Conservation (phyloP, 371 early-diverging fungal species). For the Mucor mucedo region DNA sequence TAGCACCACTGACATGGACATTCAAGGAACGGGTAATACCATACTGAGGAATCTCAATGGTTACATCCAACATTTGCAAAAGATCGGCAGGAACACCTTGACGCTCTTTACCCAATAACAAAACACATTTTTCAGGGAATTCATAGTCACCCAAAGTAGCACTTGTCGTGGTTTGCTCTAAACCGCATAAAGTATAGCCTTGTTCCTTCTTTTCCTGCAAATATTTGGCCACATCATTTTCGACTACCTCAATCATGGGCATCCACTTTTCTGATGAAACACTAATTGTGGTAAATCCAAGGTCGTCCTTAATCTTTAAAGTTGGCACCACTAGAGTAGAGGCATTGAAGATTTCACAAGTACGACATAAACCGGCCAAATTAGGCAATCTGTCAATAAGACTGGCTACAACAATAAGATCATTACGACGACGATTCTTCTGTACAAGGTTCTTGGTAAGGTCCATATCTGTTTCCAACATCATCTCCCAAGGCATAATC, state of each 20-base stretch:
- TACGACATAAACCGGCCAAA: constrained; percentile 67
- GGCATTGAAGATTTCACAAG: constrained; percentile 73
- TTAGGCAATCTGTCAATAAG: constrained; percentile 66
- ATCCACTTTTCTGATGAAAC: constrained; percentile 65
- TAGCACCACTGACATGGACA: constrained; percentile 70
- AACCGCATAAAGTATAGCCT: constrained; percentile 65
- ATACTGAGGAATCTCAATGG: constrained; percentile 71
- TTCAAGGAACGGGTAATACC: constrained; percentile 67
- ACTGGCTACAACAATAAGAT: constrained; percentile 67
- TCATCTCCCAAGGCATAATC: constrained; percentile 72
- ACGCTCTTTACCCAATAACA: constrained; percentile 61
- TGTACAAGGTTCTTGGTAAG: constrained; percentile 45
- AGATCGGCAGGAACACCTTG: constrained; percentile 65
- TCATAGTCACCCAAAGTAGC: constrained; percentile 55
- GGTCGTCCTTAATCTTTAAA: constrained; percentile 56
- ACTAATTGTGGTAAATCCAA: constrained; percentile 59
- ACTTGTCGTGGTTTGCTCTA: constrained; percentile 72
- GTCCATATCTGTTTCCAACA: constrained; percentile 55
- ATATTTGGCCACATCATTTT: constrained; percentile 47
- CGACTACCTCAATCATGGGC: constrained; percentile 62
- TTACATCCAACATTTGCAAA: constrained; percentile 60
- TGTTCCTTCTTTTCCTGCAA: constrained; percentile 55
- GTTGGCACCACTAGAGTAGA: constrained; percentile 50
- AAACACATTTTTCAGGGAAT: constrained; percentile 62
- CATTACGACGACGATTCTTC: constrained; percentile 52